Base-by-base conservation (phyloP, 352 stramenopile genomes). In the Discostella stelligera region DNA sequence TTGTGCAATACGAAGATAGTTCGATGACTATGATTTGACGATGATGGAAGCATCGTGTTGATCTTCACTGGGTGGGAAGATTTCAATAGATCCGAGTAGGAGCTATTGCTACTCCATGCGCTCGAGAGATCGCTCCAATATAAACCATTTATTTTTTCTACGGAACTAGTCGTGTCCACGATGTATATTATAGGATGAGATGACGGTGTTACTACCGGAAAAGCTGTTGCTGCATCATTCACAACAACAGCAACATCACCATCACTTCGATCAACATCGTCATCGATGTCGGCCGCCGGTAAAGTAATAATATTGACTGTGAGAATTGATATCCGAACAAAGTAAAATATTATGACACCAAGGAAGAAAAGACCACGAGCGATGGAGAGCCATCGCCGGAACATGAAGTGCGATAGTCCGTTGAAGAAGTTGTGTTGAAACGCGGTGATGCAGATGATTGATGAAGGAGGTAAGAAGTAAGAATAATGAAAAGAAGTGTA, bases 1-100 rank as follows among this genome's bases (percentile, higher is more conserved):
- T 23, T 59, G 61, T 69, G 61, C 39, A 69, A 27, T 49, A 69
- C 60, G 23, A 69, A 13, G 39, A 69, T 37, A 49, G 21, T 48
- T 49, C 55, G 5, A 39, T n/a, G 16, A 39, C 5, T 10, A 60
- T 8, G 7, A 39, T 60, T n/a, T 10, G 18, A 14, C 8, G 53
- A 32, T 66, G 52, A 60, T 60, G 20, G 21, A n/a, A 60, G 21
- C 13, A 44, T 44, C 37, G 37, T 10, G 37, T 10, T 14, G 20
- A 30, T 55, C 9, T 37, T 39, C 32, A 55, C 32, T 18, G 39
- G 5, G 0, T 7, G 0, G 10, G 37, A 27, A 5, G 10, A 49
- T 53, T 66, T 49, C 21, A 66, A 55, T n/a, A 66, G 2, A 37
- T 66, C 59, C 20, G 20, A n/a, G 59, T 41, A 66, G 11, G 41